Conservation (phyloP, 345 rosid genomes). For the Rhodomyrtus tomentosa region DNA sequence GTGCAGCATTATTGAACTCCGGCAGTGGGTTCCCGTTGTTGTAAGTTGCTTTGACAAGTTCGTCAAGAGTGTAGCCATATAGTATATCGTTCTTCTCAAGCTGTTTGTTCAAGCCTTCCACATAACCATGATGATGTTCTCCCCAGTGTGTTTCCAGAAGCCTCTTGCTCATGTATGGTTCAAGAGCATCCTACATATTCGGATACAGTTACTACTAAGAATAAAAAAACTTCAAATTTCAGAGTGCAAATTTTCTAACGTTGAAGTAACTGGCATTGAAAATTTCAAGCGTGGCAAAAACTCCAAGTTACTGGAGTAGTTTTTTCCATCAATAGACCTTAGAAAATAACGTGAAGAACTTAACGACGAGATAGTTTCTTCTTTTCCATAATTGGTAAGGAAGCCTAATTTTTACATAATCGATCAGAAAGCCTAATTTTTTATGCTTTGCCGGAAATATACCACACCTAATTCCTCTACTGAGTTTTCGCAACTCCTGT, state of each 20-base stretch:
- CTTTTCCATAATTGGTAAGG: not conserved
- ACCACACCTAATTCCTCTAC: not conserved
- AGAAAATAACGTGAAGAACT: not conserved
- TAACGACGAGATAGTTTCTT: not conserved
- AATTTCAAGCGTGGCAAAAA: not conserved
- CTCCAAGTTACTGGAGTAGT: not conserved
- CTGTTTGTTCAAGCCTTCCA: slow-evolving; percentile 60
- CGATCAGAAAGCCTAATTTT: not conserved
- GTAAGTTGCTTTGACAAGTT: slow-evolving; percentile 71
- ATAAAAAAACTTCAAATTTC: not conserved
- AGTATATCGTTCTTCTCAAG: slow-evolving; percentile 46
- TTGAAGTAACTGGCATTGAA: not conserved
- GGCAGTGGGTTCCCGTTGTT: slow-evolving; percentile 80
- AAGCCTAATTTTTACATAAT: not conserved
- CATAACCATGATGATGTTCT: slow-evolving; percentile 50
- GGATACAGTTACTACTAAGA: not conserved
- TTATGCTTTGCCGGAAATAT: not conserved
- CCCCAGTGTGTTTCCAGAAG: slow-evolving; percentile 81
- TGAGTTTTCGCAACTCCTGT: not conserved
- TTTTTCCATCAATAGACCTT: not conserved
- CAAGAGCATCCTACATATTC: slow-evolving; percentile 60
- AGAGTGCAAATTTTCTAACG: not conserved
- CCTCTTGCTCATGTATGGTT: slow-evolving; percentile 72
- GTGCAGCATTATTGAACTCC: slow-evolving; percentile 81
- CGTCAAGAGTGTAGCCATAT: slow-evolving; percentile 80